These are phyloP conservation scores for Colletotrichum sojae DNA, from an alignment of 2,329 filamentous ascomycete species.

Conservation along the genomic window DNA sequence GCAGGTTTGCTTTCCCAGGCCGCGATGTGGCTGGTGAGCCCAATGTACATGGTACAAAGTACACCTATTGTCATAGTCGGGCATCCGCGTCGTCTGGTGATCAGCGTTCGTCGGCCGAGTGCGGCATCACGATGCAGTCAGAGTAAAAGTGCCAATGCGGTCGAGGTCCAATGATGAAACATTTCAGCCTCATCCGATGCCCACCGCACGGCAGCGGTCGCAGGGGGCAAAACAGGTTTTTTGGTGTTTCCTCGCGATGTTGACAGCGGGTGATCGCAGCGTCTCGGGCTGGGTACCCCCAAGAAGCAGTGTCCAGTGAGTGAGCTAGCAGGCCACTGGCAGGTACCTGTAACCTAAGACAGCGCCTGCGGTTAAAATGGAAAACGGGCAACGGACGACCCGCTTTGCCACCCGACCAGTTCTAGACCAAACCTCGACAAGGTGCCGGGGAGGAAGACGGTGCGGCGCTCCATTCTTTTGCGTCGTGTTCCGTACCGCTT, in stretches of 20 bases:
- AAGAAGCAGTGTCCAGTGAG: too few species aligned
- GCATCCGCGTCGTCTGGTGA: conserved; percentile 5
- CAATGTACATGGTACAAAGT: background rate
- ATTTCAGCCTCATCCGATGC: conserved; percentile 39
- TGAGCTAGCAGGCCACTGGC: too few species aligned
- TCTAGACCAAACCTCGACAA: conserved; percentile 18
- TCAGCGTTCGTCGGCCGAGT: conserved; percentile 29
- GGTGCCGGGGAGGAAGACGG: too few species aligned
- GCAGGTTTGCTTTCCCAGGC: background rate
- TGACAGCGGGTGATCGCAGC: conserved; percentile 36
- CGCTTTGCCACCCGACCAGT: background rate
- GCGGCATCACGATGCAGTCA: conserved; percentile 36
- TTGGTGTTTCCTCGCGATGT: conserved; percentile 15
- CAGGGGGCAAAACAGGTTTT: conserved; percentile 40
- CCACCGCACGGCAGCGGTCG: conserved; percentile 9
- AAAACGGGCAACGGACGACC: conserved; percentile 16
- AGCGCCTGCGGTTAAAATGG: too few species aligned
- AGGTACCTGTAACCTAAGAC: too few species aligned
- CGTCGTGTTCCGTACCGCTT: conserved; percentile 33
- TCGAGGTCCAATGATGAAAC: conserved; percentile 39
- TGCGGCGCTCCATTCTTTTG: conserved; percentile 29
- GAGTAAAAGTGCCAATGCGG: conserved; percentile 30
- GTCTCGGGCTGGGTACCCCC: too few species aligned
- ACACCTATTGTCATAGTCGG: conserved; percentile 4
- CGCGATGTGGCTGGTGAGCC: conserved; percentile 25